Evolutionary conservation across 2,329 filamentous ascomycete species (phyloP).

Genomic region (Proliferodiscus dingleyae): DNA sequence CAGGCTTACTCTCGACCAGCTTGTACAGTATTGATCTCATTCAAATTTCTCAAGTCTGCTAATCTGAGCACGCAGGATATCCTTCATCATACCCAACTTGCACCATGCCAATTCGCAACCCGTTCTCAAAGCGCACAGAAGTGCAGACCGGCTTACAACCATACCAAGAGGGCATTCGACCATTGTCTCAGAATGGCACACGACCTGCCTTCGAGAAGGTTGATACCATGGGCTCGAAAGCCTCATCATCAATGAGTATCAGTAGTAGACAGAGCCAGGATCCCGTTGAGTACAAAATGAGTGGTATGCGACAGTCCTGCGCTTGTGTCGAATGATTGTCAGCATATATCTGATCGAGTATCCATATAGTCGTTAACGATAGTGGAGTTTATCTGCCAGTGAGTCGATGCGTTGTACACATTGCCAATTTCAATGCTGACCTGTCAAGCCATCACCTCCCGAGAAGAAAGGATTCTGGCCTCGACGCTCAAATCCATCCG

Average conservation of each 20-base stretch:
- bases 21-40: no score
- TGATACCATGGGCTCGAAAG: constrained; percentile 57
- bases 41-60: no score
- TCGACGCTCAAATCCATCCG: constrained; percentile 43
- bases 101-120: constrained; percentile 67
- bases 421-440: constrained; percentile 26
- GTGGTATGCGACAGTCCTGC: constrained; percentile 51
- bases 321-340: background rate
- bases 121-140: constrained; percentile 57
- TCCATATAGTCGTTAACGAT: constrained; percentile 77
- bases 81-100: background rate
- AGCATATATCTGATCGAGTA: constrained; percentile 10
- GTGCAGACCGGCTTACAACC: constrained; percentile 20
- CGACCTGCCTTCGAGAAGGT: constrained; percentile 55
- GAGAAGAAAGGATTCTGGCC: constrained; percentile 82
- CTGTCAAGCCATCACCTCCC: constrained; percentile 70
- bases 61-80: no score
- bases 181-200: constrained; percentile 39
- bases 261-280: constrained; percentile 57
- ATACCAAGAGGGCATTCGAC: constrained; percentile 49
- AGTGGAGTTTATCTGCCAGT: constrained; percentile 92
- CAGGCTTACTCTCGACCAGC: no score
- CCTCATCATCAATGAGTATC: constrained; percentile 58
- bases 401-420: constrained; percentile 34
- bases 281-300: constrained; percentile 73